Conservation (phyloP, 805 yeast genomes). For the Yarrowia keelungensis region DNA sequence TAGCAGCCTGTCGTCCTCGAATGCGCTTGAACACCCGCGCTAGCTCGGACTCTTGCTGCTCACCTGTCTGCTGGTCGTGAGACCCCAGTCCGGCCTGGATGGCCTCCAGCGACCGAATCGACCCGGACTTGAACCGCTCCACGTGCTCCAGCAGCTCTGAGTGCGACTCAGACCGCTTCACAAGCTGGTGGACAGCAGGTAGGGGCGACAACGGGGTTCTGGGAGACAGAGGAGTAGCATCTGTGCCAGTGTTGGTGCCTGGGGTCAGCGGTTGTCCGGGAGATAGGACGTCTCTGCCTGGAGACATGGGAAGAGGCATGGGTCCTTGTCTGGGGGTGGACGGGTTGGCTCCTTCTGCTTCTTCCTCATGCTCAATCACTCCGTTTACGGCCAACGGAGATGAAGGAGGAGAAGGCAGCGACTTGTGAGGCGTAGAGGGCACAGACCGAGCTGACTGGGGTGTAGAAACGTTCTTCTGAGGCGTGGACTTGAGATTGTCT, state of each 20-base stretch:
- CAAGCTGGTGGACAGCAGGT: neutral
- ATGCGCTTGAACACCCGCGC: conserved; percentile 31
- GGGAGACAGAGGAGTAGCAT: conserved; percentile 16
- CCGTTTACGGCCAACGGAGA: neutral
- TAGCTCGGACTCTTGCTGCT: conserved; percentile 24
- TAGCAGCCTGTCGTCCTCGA: conserved; percentile 16
- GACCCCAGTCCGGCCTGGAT: neutral
- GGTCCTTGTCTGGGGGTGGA: conserved; percentile 1
- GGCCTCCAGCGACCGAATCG: conserved; percentile 29
- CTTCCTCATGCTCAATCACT: neutral
- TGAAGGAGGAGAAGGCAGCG: conserved; percentile 27
- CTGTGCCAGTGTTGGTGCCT: conserved; percentile 2
- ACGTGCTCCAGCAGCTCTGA: conserved; percentile 19
- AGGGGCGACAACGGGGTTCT: conserved; percentile 17
- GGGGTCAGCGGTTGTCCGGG: conserved; percentile 17
- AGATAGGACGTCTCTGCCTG: conserved; percentile 7
- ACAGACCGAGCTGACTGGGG: neutral
- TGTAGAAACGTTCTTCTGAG: neutral
- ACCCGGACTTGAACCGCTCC: conserved; percentile 27
- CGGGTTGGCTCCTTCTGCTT: neutral
- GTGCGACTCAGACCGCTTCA: neutral
- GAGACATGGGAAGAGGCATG: conserved; percentile 10
- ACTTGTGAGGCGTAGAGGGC: conserved; percentile 15
- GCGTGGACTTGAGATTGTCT: conserved; percentile 3
- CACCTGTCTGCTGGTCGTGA: neutral